Base-by-base conservation (phyloP, 2,329 filamentous ascomycete genomes). In the Aspergillus aculeatus region DNA sequence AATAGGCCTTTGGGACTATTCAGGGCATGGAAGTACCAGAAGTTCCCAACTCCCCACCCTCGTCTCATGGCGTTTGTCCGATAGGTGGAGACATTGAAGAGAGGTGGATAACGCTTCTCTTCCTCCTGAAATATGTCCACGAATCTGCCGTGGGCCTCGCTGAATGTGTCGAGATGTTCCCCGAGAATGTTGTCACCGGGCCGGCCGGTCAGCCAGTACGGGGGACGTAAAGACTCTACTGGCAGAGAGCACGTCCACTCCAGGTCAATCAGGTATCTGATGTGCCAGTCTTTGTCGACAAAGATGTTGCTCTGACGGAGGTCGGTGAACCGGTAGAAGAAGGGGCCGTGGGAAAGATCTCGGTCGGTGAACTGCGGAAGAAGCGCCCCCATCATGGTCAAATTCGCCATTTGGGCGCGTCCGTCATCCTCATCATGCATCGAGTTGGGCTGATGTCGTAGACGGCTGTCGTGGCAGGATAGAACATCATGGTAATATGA, bases 1-100 rank as follows among this genome's bases (percentile, higher is more conserved):
- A 62, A 65, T 16, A 73, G 60, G 0, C 64, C 69, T 38, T 64
- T 70, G 2, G 69, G 68, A 21, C 64, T 71, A 6, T 65, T 44
- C 54, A 72, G 50, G 19, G 69, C 69, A 7, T 67, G 63, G 44
- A 68, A 66, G 47, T 69, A 72, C 69, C 68, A 73, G 52, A 72
- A 70, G 7, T 50, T 69, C 29, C 67, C 68, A 9, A 38, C 53
- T 48, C 67, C 19, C 70, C 63, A 73, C 12, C 63, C 61, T 31
- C 57, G 60, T 32, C 66, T 63, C 66, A 71, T 70, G 16, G 69
- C 48, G 35, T 54, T 38, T 14, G 66, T 59, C n/a, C 56, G 50
- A n/a, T 35, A 62, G 2, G 49, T 54, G 41, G 5, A 3, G 26
- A 16, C 5, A 47, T 62, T 31, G 19, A 24, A 49, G 1, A 58